A percentile compares a stretch with the other conserved stretches of the same genome.
Conservation (phyloP, 2,329 filamentous ascomycete genomes). For the Plenodomus biglobosus region DNA sequence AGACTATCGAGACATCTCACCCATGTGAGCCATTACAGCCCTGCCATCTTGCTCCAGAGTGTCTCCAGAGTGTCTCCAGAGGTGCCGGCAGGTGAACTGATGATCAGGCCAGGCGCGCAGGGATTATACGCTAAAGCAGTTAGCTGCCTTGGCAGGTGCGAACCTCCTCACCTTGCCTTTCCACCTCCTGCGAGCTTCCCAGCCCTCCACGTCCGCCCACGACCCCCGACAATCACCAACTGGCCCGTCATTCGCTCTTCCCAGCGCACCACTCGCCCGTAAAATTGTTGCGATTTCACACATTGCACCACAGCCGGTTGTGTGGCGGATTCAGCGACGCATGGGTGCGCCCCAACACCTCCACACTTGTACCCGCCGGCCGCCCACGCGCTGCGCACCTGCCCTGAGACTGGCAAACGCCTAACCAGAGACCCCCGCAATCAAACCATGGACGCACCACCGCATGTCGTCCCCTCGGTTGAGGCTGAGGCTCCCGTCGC, state of each 20-base stretch:
- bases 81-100: slow-evolving; percentile 12
- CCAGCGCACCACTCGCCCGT: slow-evolving; percentile 22
- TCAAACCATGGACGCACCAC: slow-evolving; percentile 35
- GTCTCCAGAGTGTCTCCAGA: too few species aligned
- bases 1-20: too few species aligned
- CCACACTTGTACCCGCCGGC: slow-evolving; percentile 23
- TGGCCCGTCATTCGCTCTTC: slow-evolving; percentile 2
- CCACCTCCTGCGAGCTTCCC: slow-evolving; percentile 30
- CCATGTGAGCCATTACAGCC: background rate
- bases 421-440: slow-evolving; percentile 3
- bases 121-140: slow-evolving; percentile 13
- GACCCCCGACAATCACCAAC: slow-evolving; percentile 5
- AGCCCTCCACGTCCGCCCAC: slow-evolving; percentile 16
- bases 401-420: slow-evolving; percentile 17
- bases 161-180: slow-evolving; percentile 18
- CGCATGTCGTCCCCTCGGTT: slow-evolving; percentile 37
- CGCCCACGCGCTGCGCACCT: slow-evolving; percentile 24
- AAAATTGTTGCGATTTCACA: slow-evolving; percentile 27
- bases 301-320: slow-evolving; percentile 18
- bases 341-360: slow-evolving; percentile 29
- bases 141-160: slow-evolving; percentile 17
- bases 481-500: slow-evolving; percentile 36
- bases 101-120: slow-evolving; percentile 18
- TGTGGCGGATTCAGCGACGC: slow-evolving; percentile 35
- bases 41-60: too few species aligned